Conservation (phyloP, 257 asterid genomes). For the Ilex asprella region DNA sequence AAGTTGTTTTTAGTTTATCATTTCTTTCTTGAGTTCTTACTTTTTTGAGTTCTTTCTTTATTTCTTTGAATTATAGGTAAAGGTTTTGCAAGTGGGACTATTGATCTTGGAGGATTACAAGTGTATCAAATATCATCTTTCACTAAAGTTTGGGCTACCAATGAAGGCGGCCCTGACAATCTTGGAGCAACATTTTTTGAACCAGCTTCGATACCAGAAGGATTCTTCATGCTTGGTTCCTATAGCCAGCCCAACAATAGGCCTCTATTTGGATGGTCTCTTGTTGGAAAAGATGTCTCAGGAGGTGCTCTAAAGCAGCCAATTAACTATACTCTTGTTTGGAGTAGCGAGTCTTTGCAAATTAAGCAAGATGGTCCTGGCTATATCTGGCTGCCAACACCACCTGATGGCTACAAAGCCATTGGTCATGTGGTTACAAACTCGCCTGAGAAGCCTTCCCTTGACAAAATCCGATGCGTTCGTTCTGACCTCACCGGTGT, state of each 20-base stretch:
- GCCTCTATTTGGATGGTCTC: slow-evolving; percentile 24
- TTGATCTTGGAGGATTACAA: slow-evolving; percentile 34
- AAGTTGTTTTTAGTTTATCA: background rate
- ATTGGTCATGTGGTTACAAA: slow-evolving; percentile 23
- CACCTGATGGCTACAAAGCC: slow-evolving; percentile 28
- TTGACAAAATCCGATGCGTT: slow-evolving; percentile 32
- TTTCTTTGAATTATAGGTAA: slow-evolving; percentile 10
- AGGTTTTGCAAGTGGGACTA: slow-evolving; percentile 21
- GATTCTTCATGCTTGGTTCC: slow-evolving; percentile 25
- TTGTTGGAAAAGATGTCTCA: slow-evolving; percentile 24
- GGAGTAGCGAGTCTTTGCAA: slow-evolving; percentile 22
- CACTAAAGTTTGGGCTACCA: slow-evolving; percentile 22
- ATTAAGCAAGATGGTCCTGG: slow-evolving; percentile 25
- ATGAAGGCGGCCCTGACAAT: slow-evolving; percentile 28
- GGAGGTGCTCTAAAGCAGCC: slow-evolving; percentile 10
- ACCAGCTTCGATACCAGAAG: slow-evolving; percentile 22
- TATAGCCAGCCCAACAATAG: slow-evolving; percentile 25
- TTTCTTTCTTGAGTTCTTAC: background rate
- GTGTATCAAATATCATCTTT: slow-evolving; percentile 22
- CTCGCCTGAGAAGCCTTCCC: slow-evolving; percentile 25
- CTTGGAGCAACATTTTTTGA: slow-evolving; percentile 31
- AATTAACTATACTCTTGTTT: slow-evolving; percentile 24
- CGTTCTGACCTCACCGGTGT: slow-evolving; percentile 24
- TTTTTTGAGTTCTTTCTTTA: too few species aligned
- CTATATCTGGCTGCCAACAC: slow-evolving; percentile 32